These are phyloP conservation scores for Cucumis melo DNA, from an alignment of 306 rosid genomes.

Conservation along the genomic window DNA sequence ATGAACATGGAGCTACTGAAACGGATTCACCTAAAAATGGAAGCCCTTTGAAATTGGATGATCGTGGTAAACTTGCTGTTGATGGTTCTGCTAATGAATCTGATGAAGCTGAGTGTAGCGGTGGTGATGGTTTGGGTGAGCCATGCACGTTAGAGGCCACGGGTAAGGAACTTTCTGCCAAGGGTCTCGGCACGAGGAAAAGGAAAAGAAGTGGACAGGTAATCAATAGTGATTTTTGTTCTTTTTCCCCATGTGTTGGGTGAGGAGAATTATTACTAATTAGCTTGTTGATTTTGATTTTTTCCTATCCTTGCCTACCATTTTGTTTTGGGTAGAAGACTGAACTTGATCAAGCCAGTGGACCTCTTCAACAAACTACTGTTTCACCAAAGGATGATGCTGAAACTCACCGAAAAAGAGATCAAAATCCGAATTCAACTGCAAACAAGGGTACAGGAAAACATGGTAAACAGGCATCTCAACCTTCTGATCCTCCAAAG, in stretches of 20 bases:
- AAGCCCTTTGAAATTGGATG: slow-evolving; percentile 39
- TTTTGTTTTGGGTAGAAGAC: slow-evolving; percentile 36
- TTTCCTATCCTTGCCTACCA: not conserved
- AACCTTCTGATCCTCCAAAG: slow-evolving; percentile 58
- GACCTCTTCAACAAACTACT: slow-evolving; percentile 26
- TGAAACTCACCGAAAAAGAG: slow-evolving; percentile 42
- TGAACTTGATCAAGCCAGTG: slow-evolving; percentile 38
- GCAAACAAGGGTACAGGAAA: slow-evolving; percentile 40
- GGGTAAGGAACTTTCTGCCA: slow-evolving; percentile 36
- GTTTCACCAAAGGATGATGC: slow-evolving; percentile 39
- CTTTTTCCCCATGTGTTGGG: not conserved
- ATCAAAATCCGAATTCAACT: slow-evolving; percentile 34
- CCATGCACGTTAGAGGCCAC: slow-evolving; percentile 42
- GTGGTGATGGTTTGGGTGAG: slow-evolving; percentile 33
- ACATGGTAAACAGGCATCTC: slow-evolving; percentile 59
- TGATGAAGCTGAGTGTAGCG: slow-evolving; percentile 58
- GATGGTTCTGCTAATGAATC: slow-evolving; percentile 45
- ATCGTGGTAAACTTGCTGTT: slow-evolving; percentile 38
- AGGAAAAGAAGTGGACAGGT: slow-evolving; percentile 76
- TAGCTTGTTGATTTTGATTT: not conserved
- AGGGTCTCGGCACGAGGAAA: slow-evolving; percentile 48
- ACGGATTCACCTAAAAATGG: slow-evolving; percentile 39
- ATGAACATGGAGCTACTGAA: slow-evolving; percentile 30
- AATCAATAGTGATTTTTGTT: slow-evolving; percentile 6
- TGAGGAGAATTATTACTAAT: not conserved